Evolutionary conservation across 2,329 filamentous ascomycete species (phyloP), one percentile per base, ranked within the genome.

Genomic region (Arthroderma uncinatum): DNA sequence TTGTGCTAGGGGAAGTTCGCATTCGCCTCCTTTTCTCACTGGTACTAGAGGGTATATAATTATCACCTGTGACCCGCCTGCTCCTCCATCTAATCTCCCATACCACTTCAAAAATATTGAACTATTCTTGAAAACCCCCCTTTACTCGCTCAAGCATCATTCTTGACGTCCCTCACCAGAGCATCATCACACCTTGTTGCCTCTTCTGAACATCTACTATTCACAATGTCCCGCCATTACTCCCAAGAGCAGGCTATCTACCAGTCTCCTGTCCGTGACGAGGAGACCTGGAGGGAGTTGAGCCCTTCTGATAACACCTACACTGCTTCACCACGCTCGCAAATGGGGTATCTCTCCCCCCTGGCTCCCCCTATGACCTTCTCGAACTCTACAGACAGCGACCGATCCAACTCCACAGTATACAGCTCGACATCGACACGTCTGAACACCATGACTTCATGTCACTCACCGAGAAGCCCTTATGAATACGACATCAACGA

Each of bases 351-450:
- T 30, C 44, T 48, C 44, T 48, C 44, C 14, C 52, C 58, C n/a
- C 40, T 52, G 9, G 61, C 61, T 37, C 61, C 58, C 9, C 55
- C 61, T n/a, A 63, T 63, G 61, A 58, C 34, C 37, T 59, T 60
- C 47, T 63, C 61, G 16, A 54, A 36, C 36, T 63, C 61, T 21
- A 62, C 61, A 5, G 61, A 60, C 34, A 63, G 61, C 58, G 60
- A 59, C 42, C 44, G 53, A 44, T 63, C 61, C 25, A 58, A 53
- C 28, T 56, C 56, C 28, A 62, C 61, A 21, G 50, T 58, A 8
- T 61, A 57, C 16, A 62, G 61, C 54, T 57, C 54, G 16, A 25
- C 55, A 19, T 62, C 61, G 4, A 16, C 36, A 21, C 54, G 56
- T 21, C 28, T 44, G 36, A 50, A 53, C 33, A 48, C 50, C 28